These are phyloP conservation scores for Yarrowia phangngaensis DNA, from an alignment of 805 yeast species.

Conservation along the genomic window DNA sequence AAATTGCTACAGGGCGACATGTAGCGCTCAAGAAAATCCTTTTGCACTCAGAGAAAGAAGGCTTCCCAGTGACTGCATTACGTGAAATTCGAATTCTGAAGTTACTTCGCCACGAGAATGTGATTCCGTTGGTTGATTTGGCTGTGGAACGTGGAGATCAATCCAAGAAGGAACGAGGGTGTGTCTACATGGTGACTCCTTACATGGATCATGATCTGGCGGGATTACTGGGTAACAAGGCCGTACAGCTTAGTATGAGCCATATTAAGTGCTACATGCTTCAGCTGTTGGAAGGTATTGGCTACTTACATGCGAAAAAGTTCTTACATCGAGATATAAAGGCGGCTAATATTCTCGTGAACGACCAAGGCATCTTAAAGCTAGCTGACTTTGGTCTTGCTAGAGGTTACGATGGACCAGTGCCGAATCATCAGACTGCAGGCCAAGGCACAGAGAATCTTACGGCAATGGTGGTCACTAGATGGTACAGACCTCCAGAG, in stretches of 20 bases:
- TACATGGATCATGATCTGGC: conserved; percentile 90
- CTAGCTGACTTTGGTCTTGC: conserved; percentile 97
- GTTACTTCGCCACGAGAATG: conserved; percentile 61
- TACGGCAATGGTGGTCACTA: conserved; percentile 79
- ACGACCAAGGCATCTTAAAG: conserved; percentile 70
- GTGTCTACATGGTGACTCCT: conserved; percentile 82
- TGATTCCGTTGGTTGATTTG: conserved; percentile 76
- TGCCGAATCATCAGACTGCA: conserved; percentile 52
- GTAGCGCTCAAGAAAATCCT: conserved; percentile 88
- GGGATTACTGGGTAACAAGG: conserved; percentile 80
- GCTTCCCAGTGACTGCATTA: conserved; percentile 89
- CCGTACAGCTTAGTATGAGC: conserved; percentile 48
- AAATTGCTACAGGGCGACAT: conserved; percentile 48
- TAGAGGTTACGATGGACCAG: conserved; percentile 59
- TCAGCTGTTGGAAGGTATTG: conserved; percentile 75
- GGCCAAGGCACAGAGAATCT: conserved; percentile 43
- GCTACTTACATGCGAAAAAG: conserved; percentile 64
- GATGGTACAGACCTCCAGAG: conserved; percentile 98
- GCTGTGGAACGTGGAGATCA: conserved; percentile 49
- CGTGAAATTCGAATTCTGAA: conserved; percentile 85
- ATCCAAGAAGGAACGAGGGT: conserved; percentile 36
- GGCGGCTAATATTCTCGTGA: conserved; percentile 89
- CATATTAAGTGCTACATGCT: conserved; percentile 79
- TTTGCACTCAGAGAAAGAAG: conserved; percentile 69
- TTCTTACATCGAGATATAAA: conserved; percentile 87